Evolutionary conservation across 306 rosid genomes (phyloP).

Genomic region (Cicer pinnatifidum): DNA sequence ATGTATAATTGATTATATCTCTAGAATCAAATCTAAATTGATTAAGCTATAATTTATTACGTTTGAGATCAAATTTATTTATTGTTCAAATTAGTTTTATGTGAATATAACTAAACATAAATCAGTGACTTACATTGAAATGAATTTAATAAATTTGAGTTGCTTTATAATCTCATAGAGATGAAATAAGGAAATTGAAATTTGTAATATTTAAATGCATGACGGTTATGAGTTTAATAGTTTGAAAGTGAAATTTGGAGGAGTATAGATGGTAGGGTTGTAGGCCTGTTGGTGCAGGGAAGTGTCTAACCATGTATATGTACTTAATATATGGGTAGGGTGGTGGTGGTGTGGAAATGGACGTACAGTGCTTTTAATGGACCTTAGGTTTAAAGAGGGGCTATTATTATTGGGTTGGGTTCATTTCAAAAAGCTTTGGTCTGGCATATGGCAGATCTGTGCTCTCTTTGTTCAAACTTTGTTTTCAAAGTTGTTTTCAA

Average conservation of each 20-base stretch:
- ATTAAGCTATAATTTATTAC: too few relatives aligned
- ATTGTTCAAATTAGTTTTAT: too few relatives aligned
- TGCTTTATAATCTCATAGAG: too few relatives aligned
- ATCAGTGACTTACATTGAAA: too few relatives aligned
- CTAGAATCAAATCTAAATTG: too few relatives aligned
- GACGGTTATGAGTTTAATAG: conserved; percentile 39
- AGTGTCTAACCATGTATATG: conserved; percentile 39
- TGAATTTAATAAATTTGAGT: too few relatives aligned
- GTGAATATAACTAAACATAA: too few relatives aligned
- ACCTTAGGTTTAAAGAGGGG: conserved; percentile 26
- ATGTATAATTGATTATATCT: too few relatives aligned
- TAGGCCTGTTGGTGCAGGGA: conserved; percentile 39
- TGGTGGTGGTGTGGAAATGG: background rate
- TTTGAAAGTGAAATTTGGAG: conserved; percentile 44
- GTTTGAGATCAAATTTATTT: too few relatives aligned
- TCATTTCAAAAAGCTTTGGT: conserved; percentile 35
- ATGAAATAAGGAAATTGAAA: background rate
- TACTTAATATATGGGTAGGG: conserved; percentile 19
- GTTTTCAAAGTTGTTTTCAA: conserved; percentile 44
- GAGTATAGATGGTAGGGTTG: conserved; percentile 32
- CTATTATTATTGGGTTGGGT: conserved; percentile 26
- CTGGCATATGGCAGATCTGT: conserved; percentile 29
- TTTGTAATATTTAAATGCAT: conserved; percentile 4
- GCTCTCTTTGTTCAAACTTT: conserved; percentile 40
- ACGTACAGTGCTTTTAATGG: conserved; percentile 47